These are phyloP conservation scores for Chaetomium strumarium DNA, from an alignment of 2,329 filamentous ascomycete species.

Conservation along the genomic window DNA sequence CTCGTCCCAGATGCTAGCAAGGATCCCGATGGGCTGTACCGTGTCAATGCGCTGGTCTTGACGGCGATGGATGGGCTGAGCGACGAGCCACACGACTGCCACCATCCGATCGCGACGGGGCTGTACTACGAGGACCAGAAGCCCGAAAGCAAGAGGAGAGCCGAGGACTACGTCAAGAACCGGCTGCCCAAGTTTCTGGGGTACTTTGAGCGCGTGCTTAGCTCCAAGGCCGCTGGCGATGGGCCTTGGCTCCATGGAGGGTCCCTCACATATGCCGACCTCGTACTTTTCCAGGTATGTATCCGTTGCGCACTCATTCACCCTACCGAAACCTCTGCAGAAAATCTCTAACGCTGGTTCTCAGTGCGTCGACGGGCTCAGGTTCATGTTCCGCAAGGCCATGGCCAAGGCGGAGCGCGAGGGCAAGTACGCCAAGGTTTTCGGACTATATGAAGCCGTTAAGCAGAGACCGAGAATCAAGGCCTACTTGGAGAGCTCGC, in stretches of 20 bases:
- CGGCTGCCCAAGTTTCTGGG: constrained; percentile 66
- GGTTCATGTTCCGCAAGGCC: constrained; percentile 66
- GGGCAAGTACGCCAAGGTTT: constrained; percentile 55
- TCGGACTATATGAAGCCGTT: constrained; percentile 58
- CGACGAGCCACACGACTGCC: constrained; percentile 68
- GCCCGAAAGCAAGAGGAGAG: constrained; percentile 53
- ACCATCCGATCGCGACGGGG: constrained; percentile 59
- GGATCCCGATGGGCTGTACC: constrained; percentile 42
- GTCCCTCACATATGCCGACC: constrained; percentile 63
- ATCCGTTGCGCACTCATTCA: no score
- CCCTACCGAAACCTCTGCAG: no score
- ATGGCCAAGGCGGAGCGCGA: constrained; percentile 47
- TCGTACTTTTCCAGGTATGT: constrained; percentile 64
- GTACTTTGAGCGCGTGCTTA: constrained; percentile 64
- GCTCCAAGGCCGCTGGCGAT: constrained; percentile 49
- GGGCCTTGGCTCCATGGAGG: constrained; percentile 62
- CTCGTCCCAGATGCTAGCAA: constrained; percentile 43
- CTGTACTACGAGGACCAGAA: constrained; percentile 73
- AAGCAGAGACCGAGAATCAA: constrained; percentile 59
- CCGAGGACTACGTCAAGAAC: constrained; percentile 51
- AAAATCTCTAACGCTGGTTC: not conserved
- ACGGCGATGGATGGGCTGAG: constrained; percentile 66
- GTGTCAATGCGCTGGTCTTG: constrained; percentile 57
- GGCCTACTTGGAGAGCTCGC: constrained; percentile 61
- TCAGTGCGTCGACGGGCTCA: constrained; percentile 50